These are phyloP conservation scores for Leccinum uliginosum DNA, from an alignment of 768 basidiomycete genomes.

Conservation along the genomic window DNA sequence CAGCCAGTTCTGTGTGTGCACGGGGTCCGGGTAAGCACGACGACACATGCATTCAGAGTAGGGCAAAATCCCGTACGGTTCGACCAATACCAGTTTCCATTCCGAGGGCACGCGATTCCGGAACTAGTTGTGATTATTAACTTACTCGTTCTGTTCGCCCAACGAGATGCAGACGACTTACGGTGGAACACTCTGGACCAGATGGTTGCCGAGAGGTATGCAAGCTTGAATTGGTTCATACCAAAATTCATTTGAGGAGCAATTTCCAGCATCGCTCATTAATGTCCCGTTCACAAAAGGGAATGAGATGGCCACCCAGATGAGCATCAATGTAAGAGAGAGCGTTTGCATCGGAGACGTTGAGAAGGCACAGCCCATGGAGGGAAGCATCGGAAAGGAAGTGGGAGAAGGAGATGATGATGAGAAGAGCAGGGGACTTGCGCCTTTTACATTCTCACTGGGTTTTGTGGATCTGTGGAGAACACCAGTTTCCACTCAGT, in stretches of 20 bases:
- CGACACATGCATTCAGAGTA: not conserved
- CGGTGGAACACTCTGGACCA: conserved; percentile 7
- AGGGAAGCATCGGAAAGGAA: not conserved
- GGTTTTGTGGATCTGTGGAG: conserved; percentile 4
- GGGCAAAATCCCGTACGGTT: conserved; percentile 6
- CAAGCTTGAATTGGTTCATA: conserved; percentile 9
- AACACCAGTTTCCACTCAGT: not conserved
- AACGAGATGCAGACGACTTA: conserved; percentile 6
- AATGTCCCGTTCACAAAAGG: conserved; percentile 4
- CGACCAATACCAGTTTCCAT: conserved; percentile 16
- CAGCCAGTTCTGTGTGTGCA: conserved; percentile 9
- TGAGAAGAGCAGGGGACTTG: not conserved
- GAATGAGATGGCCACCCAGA: conserved; percentile 9
- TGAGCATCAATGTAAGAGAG: not conserved
- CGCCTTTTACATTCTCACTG: not conserved
- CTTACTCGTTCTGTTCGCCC: not conserved
- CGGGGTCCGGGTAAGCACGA: not conserved
- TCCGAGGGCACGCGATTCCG: conserved; percentile 6
- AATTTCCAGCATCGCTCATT: conserved; percentile 10
- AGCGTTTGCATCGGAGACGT: not conserved
- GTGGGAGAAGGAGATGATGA: not conserved
- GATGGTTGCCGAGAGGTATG: conserved; percentile 4
- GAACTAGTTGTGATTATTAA: conserved; percentile 3
- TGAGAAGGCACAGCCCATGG: conserved; percentile 7
- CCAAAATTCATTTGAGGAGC: conserved; percentile 15